phyloP scores from a whole-genome alignment of 148 eudicot species.

The Oxyria digyna region DNA sequence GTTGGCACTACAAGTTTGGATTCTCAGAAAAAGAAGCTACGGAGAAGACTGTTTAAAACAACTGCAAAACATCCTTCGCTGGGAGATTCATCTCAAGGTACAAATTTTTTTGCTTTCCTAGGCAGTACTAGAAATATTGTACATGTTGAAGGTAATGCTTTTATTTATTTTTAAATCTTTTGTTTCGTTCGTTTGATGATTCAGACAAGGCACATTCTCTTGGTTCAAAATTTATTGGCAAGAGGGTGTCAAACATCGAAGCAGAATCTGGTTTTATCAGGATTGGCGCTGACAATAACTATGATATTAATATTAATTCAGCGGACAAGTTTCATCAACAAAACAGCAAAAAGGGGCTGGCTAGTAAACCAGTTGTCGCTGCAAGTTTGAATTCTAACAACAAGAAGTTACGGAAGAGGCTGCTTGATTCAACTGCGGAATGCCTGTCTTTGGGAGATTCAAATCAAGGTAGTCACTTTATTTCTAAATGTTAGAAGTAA shows the following conservation, averaged over 20 bases:
- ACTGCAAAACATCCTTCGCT: slow-evolving; percentile 9
- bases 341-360: slow-evolving; percentile 12
- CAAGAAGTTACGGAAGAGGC: slow-evolving; percentile 10
- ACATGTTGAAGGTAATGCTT: not conserved
- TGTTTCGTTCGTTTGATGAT: not conserved
- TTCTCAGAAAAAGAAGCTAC: slow-evolving; percentile 16
- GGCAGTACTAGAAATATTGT: slow-evolving; percentile 7
- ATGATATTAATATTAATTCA: slow-evolving; percentile 11
- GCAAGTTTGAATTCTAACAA: slow-evolving; percentile 21
- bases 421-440: slow-evolving; percentile 12
- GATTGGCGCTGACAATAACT: not conserved
- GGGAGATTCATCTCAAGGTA: slow-evolving; percentile 16
- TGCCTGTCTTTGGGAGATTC: slow-evolving; percentile 10
- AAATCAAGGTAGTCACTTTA: slow-evolving; percentile 13
- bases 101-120: slow-evolving; percentile 5
- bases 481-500: not conserved
- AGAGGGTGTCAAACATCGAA: slow-evolving; percentile 7
- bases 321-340: slow-evolving; percentile 26
- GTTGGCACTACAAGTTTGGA: slow-evolving; percentile 12
- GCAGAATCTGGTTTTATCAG: slow-evolving; percentile 2
- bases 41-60: slow-evolving; percentile 12
- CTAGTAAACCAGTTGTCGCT: slow-evolving; percentile 14
- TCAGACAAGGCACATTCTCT: slow-evolving; percentile 10
- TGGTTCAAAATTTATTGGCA: slow-evolving; percentile 16
- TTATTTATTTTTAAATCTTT: too few species aligned